A percentile compares a stretch with the other conserved stretches of the same genome.
Evolutionary conservation across 208 protist species (phyloP).

Genomic region (Trypanosoma cruzi): DNA sequence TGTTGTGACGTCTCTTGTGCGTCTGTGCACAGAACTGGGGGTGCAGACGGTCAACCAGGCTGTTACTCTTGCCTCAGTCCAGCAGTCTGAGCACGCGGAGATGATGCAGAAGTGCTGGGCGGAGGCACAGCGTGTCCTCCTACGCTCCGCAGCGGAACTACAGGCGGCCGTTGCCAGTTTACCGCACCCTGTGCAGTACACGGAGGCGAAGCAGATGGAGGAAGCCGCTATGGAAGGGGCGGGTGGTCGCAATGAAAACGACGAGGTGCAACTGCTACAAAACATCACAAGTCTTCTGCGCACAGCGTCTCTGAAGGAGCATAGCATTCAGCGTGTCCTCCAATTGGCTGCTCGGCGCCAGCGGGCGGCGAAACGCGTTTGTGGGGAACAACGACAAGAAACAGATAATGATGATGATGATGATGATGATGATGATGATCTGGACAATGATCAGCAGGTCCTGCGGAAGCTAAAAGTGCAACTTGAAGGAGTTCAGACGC

Average conservation of each 20-base stretch:
- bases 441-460: slow-evolving; percentile 23
- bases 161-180: slow-evolving; percentile 8
- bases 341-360: slow-evolving; percentile 40
- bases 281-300: slow-evolving; percentile 53
- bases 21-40: slow-evolving; percentile 41
- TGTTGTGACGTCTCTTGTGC: slow-evolving; percentile 39
- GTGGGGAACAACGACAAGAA: neutral
- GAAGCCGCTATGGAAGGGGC: neutral
- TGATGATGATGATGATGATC: slow-evolving; percentile 30
- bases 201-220: neutral
- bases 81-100: slow-evolving; percentile 10
- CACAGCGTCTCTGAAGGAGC: slow-evolving; percentile 55
- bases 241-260: neutral
- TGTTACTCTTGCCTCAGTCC: slow-evolving; percentile 13
- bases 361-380: neutral
- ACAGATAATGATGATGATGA: no score
- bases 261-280: slow-evolving; percentile 33
- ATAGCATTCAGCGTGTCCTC: slow-evolving; percentile 58
- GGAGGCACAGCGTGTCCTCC: slow-evolving; percentile 26
- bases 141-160: slow-evolving; percentile 25
- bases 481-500: slow-evolving; percentile 44
- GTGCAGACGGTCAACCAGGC: slow-evolving; percentile 36
- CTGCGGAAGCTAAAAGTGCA: slow-evolving; percentile 35
- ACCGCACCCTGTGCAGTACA: neutral
- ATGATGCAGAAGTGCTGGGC: slow-evolving; percentile 25